These are phyloP conservation scores for Gossypium stocksii DNA, from an alignment of 345 rosid genomes.

Conservation along the genomic window DNA sequence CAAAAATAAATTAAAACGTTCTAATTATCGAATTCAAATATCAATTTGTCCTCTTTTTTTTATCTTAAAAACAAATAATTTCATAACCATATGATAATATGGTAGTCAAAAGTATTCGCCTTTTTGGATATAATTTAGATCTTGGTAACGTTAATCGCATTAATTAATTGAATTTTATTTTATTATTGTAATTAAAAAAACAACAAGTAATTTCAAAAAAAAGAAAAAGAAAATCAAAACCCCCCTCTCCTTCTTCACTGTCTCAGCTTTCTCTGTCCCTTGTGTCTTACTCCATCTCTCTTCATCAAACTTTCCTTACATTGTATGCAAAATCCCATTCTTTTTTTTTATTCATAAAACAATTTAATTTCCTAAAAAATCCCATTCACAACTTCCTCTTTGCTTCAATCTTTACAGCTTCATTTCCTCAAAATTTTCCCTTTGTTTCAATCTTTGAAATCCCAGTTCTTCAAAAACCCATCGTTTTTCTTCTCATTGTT, in stretches of 20 bases:
- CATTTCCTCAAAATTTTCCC: not conserved
- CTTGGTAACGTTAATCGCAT: no score
- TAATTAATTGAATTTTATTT: no score
- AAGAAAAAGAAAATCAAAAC: not conserved
- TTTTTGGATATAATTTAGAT: no score
- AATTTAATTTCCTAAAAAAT: not conserved
- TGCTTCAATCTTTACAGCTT: no score
- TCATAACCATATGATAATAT: no score
- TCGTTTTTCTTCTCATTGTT: not conserved
- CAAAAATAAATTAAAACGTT: not conserved
- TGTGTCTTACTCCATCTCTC: not conserved
- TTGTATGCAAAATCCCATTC: constrained; percentile 23
- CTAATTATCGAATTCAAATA: not conserved
- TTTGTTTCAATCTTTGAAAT: not conserved
- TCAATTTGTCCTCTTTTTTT: not conserved
- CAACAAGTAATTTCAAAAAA: no score
- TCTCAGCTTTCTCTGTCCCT: not conserved
- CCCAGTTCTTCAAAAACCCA: not conserved
- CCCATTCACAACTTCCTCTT: no score
- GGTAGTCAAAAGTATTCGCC: no score
- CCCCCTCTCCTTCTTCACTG: not conserved
- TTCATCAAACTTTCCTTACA: not conserved
- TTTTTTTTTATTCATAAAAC: no score
- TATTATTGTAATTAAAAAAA: no score
- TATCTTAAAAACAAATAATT: not conserved